These are phyloP conservation scores for Xylariaceae sp. DNA, from an alignment of 2,329 filamentous ascomycete species.

Conservation along the genomic window DNA sequence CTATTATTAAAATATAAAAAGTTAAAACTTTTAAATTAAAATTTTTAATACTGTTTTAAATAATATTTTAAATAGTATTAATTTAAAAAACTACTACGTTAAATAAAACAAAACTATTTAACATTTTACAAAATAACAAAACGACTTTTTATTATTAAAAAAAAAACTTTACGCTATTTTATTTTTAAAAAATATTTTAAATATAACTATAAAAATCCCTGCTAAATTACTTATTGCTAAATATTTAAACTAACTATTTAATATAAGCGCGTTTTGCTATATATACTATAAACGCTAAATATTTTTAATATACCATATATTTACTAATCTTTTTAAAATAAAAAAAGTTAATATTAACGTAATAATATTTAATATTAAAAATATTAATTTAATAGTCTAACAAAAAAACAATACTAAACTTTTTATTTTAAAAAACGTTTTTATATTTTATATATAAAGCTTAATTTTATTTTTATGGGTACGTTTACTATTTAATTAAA, in stretches of 20 bases:
- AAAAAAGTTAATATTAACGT: background rate
- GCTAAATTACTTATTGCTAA: too few species aligned
- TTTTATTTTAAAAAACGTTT: background rate
- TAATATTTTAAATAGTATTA: background rate
- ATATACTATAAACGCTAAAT: too few species aligned
- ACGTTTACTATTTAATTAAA: background rate
- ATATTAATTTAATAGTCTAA: slow-evolving; percentile 1
- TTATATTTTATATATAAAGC: background rate
- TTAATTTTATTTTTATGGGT: background rate
- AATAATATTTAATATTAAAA: background rate
- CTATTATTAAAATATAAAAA: too few species aligned
- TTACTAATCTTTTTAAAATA: slow-evolving; percentile 3
- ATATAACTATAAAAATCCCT: too few species aligned
- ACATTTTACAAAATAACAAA: background rate
- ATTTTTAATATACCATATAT: too few species aligned
- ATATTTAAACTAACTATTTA: too few species aligned
- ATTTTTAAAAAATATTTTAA: too few species aligned
- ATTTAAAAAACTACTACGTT: background rate
- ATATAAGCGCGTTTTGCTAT: too few species aligned
- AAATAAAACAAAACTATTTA: background rate
- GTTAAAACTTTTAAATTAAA: too few species aligned
- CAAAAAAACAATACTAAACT: slow-evolving; percentile 1
- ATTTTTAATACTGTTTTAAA: too few species aligned
- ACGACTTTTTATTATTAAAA: background rate
- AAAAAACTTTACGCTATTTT: background rate